Evolutionary conservation across 495 filamentous ascomycete genomes (phyloP).

Genomic region (Tuber calosporum): DNA sequence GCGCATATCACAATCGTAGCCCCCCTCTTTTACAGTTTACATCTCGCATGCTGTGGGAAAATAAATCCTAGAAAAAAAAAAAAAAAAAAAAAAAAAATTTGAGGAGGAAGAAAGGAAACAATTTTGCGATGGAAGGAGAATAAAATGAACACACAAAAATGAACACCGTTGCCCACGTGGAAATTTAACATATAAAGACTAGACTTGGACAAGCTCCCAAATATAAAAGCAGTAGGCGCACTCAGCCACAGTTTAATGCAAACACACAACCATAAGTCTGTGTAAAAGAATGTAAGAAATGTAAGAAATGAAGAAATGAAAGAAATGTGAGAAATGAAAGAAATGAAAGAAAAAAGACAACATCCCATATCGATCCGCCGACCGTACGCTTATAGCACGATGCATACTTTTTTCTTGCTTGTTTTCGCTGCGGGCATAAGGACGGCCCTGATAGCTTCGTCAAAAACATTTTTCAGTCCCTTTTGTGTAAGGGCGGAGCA

Average conservation of each 20-base stretch:
- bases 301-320: neutral
- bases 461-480: slow-evolving; percentile 95
- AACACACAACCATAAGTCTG: slow-evolving; percentile 6
- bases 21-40: neutral
- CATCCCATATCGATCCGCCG: neutral
- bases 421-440: slow-evolving; percentile 38
- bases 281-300: neutral
- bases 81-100: slow-evolving; percentile 30
- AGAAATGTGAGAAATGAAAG: neutral
- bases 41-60: slow-evolving; percentile 10
- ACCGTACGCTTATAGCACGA: slow-evolving; percentile 22
- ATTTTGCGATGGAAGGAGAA: slow-evolving; percentile 22
- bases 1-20: neutral
- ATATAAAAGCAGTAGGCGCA: neutral
- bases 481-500: slow-evolving; percentile 97
- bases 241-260: neutral
- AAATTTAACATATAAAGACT: slow-evolving; percentile 30
- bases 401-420: slow-evolving; percentile 17
- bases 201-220: slow-evolving; percentile 19
- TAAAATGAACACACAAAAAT: slow-evolving; percentile 21
- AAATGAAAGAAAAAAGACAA: neutral
- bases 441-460: slow-evolving; percentile 69
- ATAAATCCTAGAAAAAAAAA: slow-evolving; percentile 21
- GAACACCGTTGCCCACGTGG: slow-evolving; percentile 37
- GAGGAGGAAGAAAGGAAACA: slow-evolving; percentile 10